Base-by-base conservation (phyloP, 371 early-diverging fungal genomes). In the Choanephora cucurbitarum region DNA sequence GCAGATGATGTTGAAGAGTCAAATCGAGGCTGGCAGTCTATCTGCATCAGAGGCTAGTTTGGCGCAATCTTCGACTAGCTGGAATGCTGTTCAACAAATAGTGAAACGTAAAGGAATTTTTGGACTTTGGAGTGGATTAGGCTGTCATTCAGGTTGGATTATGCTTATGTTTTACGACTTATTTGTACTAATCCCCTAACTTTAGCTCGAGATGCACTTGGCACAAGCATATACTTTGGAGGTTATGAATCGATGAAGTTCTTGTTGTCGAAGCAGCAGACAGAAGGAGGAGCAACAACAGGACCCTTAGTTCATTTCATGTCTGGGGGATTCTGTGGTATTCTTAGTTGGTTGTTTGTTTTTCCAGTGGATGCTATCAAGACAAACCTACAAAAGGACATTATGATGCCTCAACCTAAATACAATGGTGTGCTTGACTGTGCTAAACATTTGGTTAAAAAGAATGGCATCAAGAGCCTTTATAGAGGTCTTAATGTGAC, bases 331-430 rank as follows among this genome's bases (percentile, higher is more conserved):
- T 72, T 82, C 14, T 88, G 90, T 63, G 93, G 93, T 23, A 82
- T 88, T 3, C 63, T 89, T 37, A 86, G 88, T 9, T 91, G 93
- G 92, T 66, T 89, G 28, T 60, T 89, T 19, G 87, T 90, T 8
- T 92, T 92, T 49, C 93, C 93, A 0, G 73, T 89, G 5, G 93
- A 92, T 65, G 62, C 88, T 42, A 73, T 91, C 34, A 91, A 91
- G 62, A 84, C 89, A 5, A 80, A 81, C 15, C 60, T 89, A 46
- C 92, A 91, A 65, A 87, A 86, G 57, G 88, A 91, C 57, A 84
- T 82, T 22, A 74, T 88, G 64, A 58, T 70, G 44, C 66, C 83
- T 0, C 64, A 74, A 14, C 75, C 75, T 34, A 70, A 57, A 37
- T 82, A 81, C 60, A 52, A 56, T 21, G 64, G 79, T 8, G 65